phyloP scores from a whole-genome alignment of 495 filamentous ascomycete species.

The Podospora appendiculata region DNA sequence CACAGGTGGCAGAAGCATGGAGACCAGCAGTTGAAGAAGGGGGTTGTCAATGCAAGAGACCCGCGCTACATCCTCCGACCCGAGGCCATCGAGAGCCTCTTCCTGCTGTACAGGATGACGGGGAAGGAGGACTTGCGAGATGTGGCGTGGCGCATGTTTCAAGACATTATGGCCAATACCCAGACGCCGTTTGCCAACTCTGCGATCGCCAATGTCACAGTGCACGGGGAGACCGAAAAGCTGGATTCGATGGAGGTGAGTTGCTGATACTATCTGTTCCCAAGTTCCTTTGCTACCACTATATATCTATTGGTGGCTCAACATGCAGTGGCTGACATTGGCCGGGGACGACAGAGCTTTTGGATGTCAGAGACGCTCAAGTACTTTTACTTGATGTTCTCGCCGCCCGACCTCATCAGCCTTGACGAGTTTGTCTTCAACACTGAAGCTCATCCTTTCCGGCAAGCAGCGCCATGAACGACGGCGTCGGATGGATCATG shows the following conservation, averaged over 20 bases:
- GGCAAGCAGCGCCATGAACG: not conserved
- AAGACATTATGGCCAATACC: constrained; percentile 35
- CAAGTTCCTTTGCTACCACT: not conserved
- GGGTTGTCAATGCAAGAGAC: constrained; percentile 50
- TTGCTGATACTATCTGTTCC: not conserved
- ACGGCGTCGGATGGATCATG: no score
- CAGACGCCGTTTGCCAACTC: constrained; percentile 40
- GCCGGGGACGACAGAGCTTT: constrained; percentile 25
- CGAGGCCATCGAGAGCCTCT: constrained; percentile 57
- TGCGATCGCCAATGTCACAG: constrained; percentile 35
- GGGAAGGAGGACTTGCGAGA: constrained; percentile 43
- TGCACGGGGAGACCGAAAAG: constrained; percentile 17
- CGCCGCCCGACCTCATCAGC: constrained; percentile 59
- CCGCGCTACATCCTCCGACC: constrained; percentile 61
- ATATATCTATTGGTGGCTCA: no score
- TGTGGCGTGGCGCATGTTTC: constrained; percentile 53
- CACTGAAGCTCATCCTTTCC: constrained; percentile 74
- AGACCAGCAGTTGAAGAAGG: constrained; percentile 50
- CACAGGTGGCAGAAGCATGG: constrained; percentile 14
- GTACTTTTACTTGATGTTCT: constrained; percentile 71
- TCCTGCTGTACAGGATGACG: constrained; percentile 60
- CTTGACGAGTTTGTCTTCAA: constrained; percentile 74
- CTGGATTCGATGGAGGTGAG: constrained; percentile 37
- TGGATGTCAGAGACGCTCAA: constrained; percentile 42
- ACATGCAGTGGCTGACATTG: not conserved